Conservation (phyloP, 179 eudicot species). For the Camellia oleifera region DNA sequence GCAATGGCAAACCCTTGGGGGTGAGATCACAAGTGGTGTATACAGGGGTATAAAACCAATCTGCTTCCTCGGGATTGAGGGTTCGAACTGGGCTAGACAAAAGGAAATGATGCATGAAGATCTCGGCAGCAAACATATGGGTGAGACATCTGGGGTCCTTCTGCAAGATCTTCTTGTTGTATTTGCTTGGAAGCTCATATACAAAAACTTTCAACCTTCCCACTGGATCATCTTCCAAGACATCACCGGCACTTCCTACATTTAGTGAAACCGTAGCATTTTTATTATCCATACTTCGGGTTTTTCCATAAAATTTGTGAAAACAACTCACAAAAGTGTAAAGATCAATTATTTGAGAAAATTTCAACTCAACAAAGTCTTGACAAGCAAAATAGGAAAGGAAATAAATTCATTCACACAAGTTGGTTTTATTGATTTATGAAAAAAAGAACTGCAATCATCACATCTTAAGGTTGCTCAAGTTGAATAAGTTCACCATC, state of each 20-base stretch:
- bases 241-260: constrained; percentile 94
- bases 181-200: constrained; percentile 94
- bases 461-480: neutral
- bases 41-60: constrained; percentile 92
- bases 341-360: neutral
- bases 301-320: neutral
- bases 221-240: constrained; percentile 85
- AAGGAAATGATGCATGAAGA: constrained; percentile 80
- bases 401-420: too few relatives aligned
- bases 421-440: neutral
- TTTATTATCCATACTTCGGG: neutral
- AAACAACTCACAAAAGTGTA: neutral
- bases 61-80: constrained; percentile 89
- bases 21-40: constrained; percentile 84
- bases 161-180: constrained; percentile 83
- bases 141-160: constrained; percentile 83
- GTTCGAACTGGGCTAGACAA: constrained; percentile 80
- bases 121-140: constrained; percentile 96
- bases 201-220: constrained; percentile 86
- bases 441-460: too few relatives aligned
- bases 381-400: too few relatives aligned
- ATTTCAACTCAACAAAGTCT: too few relatives aligned
- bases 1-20: constrained; percentile 83
- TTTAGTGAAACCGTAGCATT: neutral
- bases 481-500: neutral